Evolutionary conservation across 768 basidiomycete genomes (phyloP).

Genomic region (Mrakia frigida): DNA sequence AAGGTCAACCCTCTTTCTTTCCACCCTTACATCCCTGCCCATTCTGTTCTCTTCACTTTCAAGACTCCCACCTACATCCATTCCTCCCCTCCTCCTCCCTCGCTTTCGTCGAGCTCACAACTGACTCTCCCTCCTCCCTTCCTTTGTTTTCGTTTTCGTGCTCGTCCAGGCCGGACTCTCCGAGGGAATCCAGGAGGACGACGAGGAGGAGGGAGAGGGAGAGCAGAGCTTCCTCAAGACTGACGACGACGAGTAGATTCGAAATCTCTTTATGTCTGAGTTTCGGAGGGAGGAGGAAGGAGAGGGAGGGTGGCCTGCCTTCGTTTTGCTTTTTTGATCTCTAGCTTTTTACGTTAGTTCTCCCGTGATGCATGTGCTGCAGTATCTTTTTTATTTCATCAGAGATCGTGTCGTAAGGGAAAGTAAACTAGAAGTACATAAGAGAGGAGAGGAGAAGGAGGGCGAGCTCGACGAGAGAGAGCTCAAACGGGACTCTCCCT

Average conservation of each 20-base stretch:
- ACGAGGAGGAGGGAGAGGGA: slow-evolving; percentile 23
- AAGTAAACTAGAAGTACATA: no score
- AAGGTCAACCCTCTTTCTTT: slow-evolving; percentile 2
- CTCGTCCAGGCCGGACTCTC: slow-evolving; percentile 10
- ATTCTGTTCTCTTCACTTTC: no score
- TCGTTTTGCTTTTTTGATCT: no score
- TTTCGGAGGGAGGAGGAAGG: neutral
- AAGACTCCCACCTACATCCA: neutral
- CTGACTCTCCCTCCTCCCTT: neutral
- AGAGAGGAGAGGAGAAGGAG: no score
- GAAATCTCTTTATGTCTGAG: neutral
- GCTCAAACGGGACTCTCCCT: no score
- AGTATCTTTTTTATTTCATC: no score
- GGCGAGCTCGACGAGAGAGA: no score
- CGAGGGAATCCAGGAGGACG: slow-evolving; percentile 7
- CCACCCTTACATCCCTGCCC: no score
- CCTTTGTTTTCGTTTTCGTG: neutral
- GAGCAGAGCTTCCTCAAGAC: slow-evolving; percentile 14
- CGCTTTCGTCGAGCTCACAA: neutral
- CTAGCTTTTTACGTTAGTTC: no score
- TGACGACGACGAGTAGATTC: slow-evolving; percentile 4
- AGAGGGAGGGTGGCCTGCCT: no score
- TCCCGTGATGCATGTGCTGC: no score
- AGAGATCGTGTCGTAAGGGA: no score
- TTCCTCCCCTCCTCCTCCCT: neutral